A percentile compares a stretch with the other conserved stretches of the same genome.
Evolutionary conservation across 2,329 filamentous ascomycete species (phyloP).

Genomic region (Botrytis porri): DNA sequence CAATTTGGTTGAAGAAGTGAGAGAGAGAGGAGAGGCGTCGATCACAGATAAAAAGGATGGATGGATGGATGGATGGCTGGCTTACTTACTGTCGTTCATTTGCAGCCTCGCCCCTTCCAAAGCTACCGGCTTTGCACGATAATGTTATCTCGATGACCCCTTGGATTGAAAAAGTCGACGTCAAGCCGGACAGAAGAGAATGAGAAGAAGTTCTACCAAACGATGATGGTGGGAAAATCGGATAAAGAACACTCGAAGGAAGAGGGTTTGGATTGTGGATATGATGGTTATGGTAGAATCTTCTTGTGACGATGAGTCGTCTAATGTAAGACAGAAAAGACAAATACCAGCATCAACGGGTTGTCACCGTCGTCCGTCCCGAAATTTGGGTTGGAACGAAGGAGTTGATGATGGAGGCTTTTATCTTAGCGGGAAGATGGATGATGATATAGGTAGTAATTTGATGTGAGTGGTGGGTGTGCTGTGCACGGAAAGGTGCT

Average conservation of each 20-base stretch:
- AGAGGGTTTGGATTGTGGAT: not conserved
- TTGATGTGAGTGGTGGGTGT: not conserved
- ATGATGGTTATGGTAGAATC: not conserved
- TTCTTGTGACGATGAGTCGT: not conserved
- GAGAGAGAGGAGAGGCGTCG: not conserved
- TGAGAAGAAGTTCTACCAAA: not conserved
- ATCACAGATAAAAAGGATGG: not conserved
- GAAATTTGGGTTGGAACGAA: slow-evolving; percentile 3
- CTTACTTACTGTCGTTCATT: slow-evolving; percentile 36
- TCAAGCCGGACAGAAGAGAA: not conserved
- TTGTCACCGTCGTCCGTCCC: slow-evolving; percentile 10
- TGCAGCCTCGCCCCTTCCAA: slow-evolving; percentile 22
- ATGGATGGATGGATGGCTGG: not conserved
- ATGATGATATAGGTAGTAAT: not conserved
- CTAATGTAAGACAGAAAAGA: not conserved
- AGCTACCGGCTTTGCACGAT: slow-evolving; percentile 7
- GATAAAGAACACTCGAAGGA: not conserved
- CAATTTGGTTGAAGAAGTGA: slow-evolving; percentile 6
- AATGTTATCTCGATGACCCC: not conserved
- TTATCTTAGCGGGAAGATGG: not conserved
- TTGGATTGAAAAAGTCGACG: not conserved
- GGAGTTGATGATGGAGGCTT: not conserved
- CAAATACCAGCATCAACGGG: not conserved
- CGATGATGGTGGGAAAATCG: too few species aligned
- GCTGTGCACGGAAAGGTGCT: not conserved